phyloP scores from a whole-genome alignment of 805 yeast species.

The Candida hispaniensis region DNA sequence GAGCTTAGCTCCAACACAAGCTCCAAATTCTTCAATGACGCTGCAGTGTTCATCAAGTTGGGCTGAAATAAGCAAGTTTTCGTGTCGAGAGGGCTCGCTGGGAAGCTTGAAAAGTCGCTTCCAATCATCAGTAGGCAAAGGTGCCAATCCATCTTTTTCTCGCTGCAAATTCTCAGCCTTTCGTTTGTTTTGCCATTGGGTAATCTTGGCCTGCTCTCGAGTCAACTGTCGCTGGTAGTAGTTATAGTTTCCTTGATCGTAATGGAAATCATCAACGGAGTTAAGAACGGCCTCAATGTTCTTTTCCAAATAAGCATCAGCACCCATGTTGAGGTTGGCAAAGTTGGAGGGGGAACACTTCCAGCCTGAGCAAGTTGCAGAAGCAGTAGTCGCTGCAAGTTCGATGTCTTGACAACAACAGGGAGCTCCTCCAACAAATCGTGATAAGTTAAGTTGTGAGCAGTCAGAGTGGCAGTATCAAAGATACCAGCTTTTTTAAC shows the following conservation, averaged over 20 bases:
- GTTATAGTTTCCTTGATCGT: constrained; percentile 69
- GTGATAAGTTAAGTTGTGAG: constrained; percentile 48
- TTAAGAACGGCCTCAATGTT: constrained; percentile 54
- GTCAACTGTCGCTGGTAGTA: constrained; percentile 68
- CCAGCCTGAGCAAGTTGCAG: constrained; percentile 20
- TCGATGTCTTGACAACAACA: constrained; percentile 53
- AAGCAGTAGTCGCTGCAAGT: constrained; percentile 49
- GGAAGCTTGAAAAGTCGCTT: constrained; percentile 54
- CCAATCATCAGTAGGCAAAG: constrained; percentile 49
- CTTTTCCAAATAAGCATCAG: constrained; percentile 33
- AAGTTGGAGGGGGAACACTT: constrained; percentile 22
- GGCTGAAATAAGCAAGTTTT: constrained; percentile 56
- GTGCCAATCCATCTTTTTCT: constrained; percentile 45
- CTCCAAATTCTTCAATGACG: constrained; percentile 60
- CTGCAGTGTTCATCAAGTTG: constrained; percentile 60
- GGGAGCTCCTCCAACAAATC: constrained; percentile 66
- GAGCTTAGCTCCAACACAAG: constrained; percentile 53
- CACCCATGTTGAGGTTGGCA: constrained; percentile 34
- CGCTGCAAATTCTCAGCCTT: constrained; percentile 54
- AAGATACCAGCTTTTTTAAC: constrained; percentile 45
- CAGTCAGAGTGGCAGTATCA: constrained; percentile 51
- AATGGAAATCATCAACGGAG: constrained; percentile 63
- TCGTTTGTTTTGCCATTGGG: constrained; percentile 65
- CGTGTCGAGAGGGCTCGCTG: constrained; percentile 63
- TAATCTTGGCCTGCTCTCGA: constrained; percentile 57